These are phyloP conservation scores for Epichloe elymi DNA, from an alignment of 2,329 filamentous ascomycete species.

Conservation along the genomic window DNA sequence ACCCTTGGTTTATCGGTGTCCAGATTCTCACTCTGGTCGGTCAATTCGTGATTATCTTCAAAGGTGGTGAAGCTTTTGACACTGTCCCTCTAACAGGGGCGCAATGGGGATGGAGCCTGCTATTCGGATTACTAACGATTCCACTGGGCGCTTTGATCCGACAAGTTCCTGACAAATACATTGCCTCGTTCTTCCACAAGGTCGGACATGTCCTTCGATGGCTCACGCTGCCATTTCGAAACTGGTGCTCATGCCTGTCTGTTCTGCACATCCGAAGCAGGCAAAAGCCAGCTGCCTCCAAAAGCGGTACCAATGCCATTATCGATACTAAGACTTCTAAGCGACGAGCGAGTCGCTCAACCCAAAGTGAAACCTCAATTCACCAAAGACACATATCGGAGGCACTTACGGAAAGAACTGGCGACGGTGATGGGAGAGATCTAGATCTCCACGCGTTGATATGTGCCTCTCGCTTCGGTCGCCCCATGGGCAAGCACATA, in stretches of 20 bases:
- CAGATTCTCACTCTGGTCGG: conserved; percentile 54
- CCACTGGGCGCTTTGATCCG: conserved; percentile 39
- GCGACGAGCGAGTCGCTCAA: conserved; percentile 4
- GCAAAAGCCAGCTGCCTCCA: conserved; percentile 11
- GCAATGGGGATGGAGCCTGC: conserved; percentile 58
- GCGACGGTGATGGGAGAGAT: conserved; percentile 6
- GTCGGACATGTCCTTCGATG: conserved; percentile 10
- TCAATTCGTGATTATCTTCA: conserved; percentile 59
- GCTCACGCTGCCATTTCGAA: conserved; percentile 11
- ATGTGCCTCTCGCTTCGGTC: conserved; percentile 17
- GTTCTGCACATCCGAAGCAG: conserved; percentile 11
- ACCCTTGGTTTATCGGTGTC: conserved; percentile 64
- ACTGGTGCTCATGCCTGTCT: conserved; percentile 10
- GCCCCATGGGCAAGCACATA: conserved; percentile 13
- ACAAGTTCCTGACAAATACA: conserved; percentile 24
- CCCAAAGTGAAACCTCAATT: conserved; percentile 1
- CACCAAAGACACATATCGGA: neutral
- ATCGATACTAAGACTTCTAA: neutral
- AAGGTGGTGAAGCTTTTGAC: conserved; percentile 55
- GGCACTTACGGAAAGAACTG: neutral
- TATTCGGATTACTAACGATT: conserved; percentile 54
- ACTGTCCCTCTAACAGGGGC: conserved; percentile 45
- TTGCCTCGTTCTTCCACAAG: conserved; percentile 16
- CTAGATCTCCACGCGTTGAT: conserved; percentile 20
- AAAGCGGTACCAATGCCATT: neutral